These are phyloP conservation scores for Blastocystis sp. DNA, from an alignment of 352 stramenopile genomes.

Conservation along the genomic window DNA sequence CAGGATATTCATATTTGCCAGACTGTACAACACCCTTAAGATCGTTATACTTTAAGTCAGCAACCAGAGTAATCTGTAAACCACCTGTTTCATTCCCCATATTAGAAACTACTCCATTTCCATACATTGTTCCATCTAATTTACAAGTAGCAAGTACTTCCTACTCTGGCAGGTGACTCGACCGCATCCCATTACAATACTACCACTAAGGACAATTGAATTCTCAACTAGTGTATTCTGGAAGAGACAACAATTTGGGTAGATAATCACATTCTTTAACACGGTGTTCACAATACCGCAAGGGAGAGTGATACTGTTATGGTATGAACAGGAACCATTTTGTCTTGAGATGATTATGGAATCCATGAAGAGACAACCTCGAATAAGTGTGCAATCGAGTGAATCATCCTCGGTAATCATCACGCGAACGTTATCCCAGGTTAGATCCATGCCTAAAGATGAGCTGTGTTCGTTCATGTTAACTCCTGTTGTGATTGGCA, in stretches of 20 bases:
- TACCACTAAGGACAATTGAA: slow-evolving; percentile 67
- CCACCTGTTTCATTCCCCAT: slow-evolving; percentile 81
- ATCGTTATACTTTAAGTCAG: slow-evolving; percentile 73
- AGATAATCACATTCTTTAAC: slow-evolving; percentile 19
- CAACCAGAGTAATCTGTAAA: slow-evolving; percentile 76
- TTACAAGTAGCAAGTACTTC: background rate
- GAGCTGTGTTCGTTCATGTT: background rate
- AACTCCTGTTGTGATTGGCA: slow-evolving; percentile 8
- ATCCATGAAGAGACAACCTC: slow-evolving; percentile 37
- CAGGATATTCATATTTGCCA: background rate
- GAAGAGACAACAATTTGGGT: background rate
- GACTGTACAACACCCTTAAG: background rate
- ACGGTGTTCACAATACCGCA: background rate
- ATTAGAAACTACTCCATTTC: slow-evolving; percentile 76
- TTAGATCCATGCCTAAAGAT: background rate
- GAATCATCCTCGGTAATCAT: background rate
- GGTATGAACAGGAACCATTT: background rate
- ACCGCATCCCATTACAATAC: slow-evolving; percentile 76
- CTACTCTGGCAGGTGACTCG: slow-evolving; percentile 72
- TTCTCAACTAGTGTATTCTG: slow-evolving; percentile 69
- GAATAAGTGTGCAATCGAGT: background rate
- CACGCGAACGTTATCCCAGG: background rate
- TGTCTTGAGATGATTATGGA: background rate
- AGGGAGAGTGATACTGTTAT: background rate
- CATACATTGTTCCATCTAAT: slow-evolving; percentile 69